A percentile compares a stretch with the other conserved stretches of the same genome.
Conservation (phyloP, 1,139 yeast species). For the Blastobotrys persicus region DNA sequence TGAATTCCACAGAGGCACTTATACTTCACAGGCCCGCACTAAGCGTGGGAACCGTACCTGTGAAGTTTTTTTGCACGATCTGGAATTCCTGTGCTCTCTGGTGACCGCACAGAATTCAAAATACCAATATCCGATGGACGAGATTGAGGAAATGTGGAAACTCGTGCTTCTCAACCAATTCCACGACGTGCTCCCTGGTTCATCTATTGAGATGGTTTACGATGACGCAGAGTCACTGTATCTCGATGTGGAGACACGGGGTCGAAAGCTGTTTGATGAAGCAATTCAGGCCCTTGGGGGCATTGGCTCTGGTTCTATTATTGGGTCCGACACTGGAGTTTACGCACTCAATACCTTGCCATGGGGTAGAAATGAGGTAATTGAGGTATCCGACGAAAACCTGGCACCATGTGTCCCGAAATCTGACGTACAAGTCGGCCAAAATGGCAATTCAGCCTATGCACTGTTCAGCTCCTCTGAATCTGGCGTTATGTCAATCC, state of each 20-base stretch:
- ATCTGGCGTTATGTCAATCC: constrained; percentile 24
- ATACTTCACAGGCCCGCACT: constrained; percentile 85
- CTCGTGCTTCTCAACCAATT: constrained; percentile 85
- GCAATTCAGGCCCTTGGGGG: constrained; percentile 47
- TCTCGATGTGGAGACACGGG: constrained; percentile 51
- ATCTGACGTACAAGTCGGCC: constrained; percentile 10
- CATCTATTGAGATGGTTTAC: constrained; percentile 94
- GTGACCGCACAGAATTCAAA: constrained; percentile 53
- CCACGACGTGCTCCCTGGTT: constrained; percentile 96
- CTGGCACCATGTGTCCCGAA: not conserved
- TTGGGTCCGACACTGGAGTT: constrained; percentile 19
- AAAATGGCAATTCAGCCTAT: constrained; percentile 17
- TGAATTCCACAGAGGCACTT: constrained; percentile 96
- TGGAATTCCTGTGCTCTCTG: constrained; percentile 77
- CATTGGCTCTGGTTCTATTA: not conserved
- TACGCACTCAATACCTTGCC: constrained; percentile 56
- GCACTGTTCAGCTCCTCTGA: constrained; percentile 17
- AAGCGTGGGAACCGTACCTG: constrained; percentile 70
- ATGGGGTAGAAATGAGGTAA: constrained; percentile 61
- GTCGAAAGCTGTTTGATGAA: constrained; percentile 50
- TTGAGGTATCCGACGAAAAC: constrained; percentile 37
- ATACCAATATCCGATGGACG: constrained; percentile 68
- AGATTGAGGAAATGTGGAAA: constrained; percentile 78
- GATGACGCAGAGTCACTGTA: constrained; percentile 86
- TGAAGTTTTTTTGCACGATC: constrained; percentile 76